Conservation (phyloP, 352 stramenopile genomes). For the Thalassiosira mediterranea region DNA sequence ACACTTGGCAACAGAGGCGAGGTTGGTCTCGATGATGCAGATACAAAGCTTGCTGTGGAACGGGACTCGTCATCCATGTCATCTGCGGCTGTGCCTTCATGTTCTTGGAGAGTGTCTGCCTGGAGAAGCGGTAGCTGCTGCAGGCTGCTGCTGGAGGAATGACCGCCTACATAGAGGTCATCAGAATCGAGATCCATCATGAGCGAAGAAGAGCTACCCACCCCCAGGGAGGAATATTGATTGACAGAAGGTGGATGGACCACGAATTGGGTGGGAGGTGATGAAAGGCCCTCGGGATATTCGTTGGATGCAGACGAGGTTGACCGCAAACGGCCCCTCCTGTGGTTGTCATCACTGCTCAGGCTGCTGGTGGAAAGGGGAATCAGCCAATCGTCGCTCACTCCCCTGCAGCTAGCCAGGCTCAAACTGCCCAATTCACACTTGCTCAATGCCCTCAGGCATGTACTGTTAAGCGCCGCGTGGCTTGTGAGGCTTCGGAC, state of each 20-base stretch:
- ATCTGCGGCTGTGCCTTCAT: conserved; percentile 10
- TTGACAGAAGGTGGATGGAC: not conserved
- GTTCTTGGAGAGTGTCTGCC: not conserved
- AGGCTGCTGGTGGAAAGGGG: conserved; percentile 11
- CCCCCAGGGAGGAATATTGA: conserved; percentile 13
- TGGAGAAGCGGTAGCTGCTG: not conserved
- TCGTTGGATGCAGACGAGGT: not conserved
- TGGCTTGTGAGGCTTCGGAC: conserved; percentile 63
- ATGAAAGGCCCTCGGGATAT: conserved; percentile 1
- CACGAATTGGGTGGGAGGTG: conserved; percentile 16
- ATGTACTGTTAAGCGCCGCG: conserved; percentile 75
- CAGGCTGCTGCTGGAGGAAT: conserved; percentile 1
- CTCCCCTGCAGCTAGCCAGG: conserved; percentile 68
- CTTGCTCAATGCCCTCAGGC: conserved; percentile 60
- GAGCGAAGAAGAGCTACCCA: conserved; percentile 20
- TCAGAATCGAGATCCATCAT: conserved; percentile 41
- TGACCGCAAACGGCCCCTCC: not conserved
- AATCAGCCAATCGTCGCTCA: conserved; percentile 78
- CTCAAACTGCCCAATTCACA: conserved; percentile 69
- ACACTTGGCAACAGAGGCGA: conserved; percentile 43
- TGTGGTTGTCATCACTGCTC: not conserved
- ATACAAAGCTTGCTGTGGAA: conserved; percentile 51
- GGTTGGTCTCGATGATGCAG: conserved; percentile 14
- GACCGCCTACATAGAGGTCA: conserved; percentile 16
- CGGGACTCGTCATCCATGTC: conserved; percentile 40